Evolutionary conservation across 2,329 filamentous ascomycete genomes (phyloP).

Genomic region (Apiospora malaysiana): DNA sequence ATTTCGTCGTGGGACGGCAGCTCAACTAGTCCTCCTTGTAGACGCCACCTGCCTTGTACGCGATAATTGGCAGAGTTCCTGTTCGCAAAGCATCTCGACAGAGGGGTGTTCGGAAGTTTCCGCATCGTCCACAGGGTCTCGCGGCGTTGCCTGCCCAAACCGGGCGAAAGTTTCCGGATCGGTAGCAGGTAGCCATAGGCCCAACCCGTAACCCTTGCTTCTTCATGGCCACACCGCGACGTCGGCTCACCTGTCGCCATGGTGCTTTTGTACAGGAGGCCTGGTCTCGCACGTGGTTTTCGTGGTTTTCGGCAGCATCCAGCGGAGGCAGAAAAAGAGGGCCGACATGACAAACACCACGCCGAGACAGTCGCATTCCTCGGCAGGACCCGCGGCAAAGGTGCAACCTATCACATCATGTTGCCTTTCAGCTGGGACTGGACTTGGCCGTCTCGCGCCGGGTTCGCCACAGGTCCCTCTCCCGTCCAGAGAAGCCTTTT

Average conservation of each 20-base stretch:
- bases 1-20: no score
- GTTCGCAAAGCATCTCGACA: no score
- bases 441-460: neutral
- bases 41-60: no score
- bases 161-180: no score
- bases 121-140: no score
- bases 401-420: neutral
- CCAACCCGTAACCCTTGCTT: no score
- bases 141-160: no score
- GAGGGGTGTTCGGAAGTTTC: no score
- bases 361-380: neutral
- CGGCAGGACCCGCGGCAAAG: neutral
- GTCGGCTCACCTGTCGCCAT: neutral
- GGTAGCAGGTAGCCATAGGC: no score
- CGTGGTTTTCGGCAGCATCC: neutral
- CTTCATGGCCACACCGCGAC: neutral
- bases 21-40: no score
- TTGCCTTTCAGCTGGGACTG: slow-evolving; percentile 7
- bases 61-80: no score
- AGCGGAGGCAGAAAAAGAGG: neutral
- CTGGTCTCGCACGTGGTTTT: neutral
- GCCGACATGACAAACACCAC: neutral
- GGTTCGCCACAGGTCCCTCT: neutral
- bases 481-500: neutral
- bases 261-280: neutral